Conservation (phyloP, 306 rosid species). For the Dryas drummondii region DNA sequence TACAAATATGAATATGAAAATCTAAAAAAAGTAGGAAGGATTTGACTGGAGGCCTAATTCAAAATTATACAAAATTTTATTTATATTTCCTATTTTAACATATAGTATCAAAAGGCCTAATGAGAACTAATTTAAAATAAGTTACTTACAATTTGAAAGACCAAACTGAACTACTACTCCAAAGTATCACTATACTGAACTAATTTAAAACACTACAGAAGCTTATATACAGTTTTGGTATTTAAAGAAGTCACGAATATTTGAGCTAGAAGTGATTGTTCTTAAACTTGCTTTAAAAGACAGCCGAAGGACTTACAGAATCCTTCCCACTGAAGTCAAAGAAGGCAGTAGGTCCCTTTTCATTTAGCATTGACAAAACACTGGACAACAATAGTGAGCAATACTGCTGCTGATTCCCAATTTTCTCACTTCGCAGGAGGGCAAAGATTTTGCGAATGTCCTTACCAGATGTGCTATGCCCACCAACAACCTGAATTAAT, state of each 20-base stretch:
- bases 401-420: conserved; percentile 70
- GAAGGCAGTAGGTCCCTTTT: conserved; percentile 97
- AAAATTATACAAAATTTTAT: too few relatives aligned
- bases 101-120: neutral
- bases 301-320: conserved; percentile 65
- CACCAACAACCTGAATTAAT: conserved; percentile 89
- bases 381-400: conserved; percentile 81
- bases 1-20: neutral
- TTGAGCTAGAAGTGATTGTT: conserved; percentile 10
- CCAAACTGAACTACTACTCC: neutral
- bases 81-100: neutral
- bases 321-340: conserved; percentile 80
- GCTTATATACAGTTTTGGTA: neutral
- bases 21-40: conserved; percentile 3
- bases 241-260: conserved; percentile 13
- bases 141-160: neutral
- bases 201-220: neutral
- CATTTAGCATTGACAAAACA: conserved; percentile 83
- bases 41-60: neutral
- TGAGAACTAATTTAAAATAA: too few relatives aligned
- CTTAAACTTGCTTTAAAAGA: conserved; percentile 17
- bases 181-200: neutral
- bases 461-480: conserved; percentile 97
- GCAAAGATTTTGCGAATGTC: conserved; percentile 97
- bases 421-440: conserved; percentile 83